A percentile compares a stretch with the other conserved stretches of the same genome.
Evolutionary conservation across 2,329 filamentous ascomycete species (phyloP).

Genomic region (Passalora sequoiae): DNA sequence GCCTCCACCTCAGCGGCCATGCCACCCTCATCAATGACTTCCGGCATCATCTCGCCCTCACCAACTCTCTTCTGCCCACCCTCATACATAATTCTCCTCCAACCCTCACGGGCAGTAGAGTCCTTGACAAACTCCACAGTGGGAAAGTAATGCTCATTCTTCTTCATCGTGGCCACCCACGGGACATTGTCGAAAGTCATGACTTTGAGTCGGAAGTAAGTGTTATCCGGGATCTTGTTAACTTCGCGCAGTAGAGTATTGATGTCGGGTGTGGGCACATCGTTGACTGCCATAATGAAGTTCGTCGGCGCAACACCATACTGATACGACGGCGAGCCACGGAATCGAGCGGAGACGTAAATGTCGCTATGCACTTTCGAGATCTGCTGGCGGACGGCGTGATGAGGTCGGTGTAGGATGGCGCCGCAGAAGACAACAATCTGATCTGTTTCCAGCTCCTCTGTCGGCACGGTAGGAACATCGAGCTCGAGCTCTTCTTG

Average conservation of each 20-base stretch:
- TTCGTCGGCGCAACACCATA: conserved; percentile 94
- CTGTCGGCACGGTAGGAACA: conserved; percentile 78
- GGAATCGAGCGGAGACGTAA: conserved; percentile 82
- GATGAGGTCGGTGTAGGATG: conserved; percentile 85
- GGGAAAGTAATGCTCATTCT: conserved; percentile 92
- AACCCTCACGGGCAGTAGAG: conserved; percentile 46
- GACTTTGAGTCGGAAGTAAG: conserved; percentile 94
- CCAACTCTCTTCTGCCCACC: conserved; percentile 38
- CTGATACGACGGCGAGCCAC: conserved; percentile 78
- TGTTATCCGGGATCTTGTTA: conserved; percentile 87
- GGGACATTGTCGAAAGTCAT: conserved; percentile 98
- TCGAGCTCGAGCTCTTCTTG: conserved; percentile 71
- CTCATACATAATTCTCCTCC: conserved; percentile 55
- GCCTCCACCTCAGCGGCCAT: not conserved
- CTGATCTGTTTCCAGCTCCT: conserved; percentile 86
- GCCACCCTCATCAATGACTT: conserved; percentile 19
- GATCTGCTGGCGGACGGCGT: conserved; percentile 95
- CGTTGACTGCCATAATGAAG: conserved; percentile 95
- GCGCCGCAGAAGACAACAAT: conserved; percentile 94
- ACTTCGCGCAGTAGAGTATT: conserved; percentile 75
- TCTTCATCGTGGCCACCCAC: conserved; percentile 99
- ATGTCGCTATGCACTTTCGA: conserved; percentile 93
- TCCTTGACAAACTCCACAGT: conserved; percentile 63
- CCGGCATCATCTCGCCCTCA: conserved; percentile 29
- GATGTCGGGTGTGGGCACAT: conserved; percentile 74